A percentile compares a stretch with the other conserved stretches of the same genome.
Evolutionary conservation across 805 yeast genomes (phyloP).

Genomic region (Spathaspora passalidarum): DNA sequence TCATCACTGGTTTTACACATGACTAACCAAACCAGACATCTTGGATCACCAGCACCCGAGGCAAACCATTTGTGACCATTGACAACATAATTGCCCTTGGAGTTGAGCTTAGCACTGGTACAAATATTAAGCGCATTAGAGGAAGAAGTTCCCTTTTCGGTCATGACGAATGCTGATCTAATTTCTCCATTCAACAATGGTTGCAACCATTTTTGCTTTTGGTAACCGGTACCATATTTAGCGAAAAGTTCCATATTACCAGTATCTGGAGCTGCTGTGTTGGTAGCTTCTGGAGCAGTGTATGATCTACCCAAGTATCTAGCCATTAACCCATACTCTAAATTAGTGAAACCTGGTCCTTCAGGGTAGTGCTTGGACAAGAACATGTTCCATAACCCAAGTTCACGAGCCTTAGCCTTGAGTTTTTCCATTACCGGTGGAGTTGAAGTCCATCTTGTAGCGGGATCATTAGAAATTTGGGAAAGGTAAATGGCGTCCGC

Average conservation of each 20-base stretch:
- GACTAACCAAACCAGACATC: constrained; percentile 51
- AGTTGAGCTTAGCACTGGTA: constrained; percentile 36
- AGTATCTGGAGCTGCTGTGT: constrained; percentile 62
- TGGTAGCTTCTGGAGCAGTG: constrained; percentile 58
- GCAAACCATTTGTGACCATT: constrained; percentile 71
- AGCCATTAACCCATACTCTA: constrained; percentile 67
- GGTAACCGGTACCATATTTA: constrained; percentile 38
- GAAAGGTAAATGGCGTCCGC: constrained; percentile 45
- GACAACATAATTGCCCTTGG: constrained; percentile 45
- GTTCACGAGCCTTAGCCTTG: constrained; percentile 48
- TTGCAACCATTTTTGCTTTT: constrained; percentile 44
- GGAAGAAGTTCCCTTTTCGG: constrained; percentile 58
- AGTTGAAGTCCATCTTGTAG: constrained; percentile 43
- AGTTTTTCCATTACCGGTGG: constrained; percentile 51
- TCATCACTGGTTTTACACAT: constrained; percentile 47
- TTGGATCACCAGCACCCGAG: constrained; percentile 68
- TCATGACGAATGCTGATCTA: constrained; percentile 63
- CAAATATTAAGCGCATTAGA: constrained; percentile 62
- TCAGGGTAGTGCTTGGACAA: constrained; percentile 45
- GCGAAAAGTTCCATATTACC: constrained; percentile 56
- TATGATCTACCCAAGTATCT: constrained; percentile 54
- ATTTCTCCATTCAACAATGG: constrained; percentile 55
- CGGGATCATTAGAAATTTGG: constrained; percentile 40
- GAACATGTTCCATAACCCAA: constrained; percentile 63
- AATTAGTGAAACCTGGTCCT: constrained; percentile 57